These are phyloP conservation scores for Ceratocystis harringtonii DNA, from an alignment of 2,329 filamentous ascomycete species.

Conservation along the genomic window DNA sequence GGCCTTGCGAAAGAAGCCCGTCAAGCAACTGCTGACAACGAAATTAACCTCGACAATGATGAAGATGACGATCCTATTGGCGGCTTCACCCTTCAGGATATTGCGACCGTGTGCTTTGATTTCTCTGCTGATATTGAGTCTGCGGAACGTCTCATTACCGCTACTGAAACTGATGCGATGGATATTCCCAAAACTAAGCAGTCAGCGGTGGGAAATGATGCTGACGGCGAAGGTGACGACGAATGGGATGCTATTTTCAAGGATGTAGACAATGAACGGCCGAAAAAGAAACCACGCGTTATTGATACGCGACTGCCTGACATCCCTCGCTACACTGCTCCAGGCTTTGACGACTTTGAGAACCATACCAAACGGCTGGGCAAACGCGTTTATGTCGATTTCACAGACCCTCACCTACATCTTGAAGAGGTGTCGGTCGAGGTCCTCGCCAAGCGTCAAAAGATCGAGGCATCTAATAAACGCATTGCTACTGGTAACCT, in stretches of 20 bases:
- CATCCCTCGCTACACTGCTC: conserved; percentile 45
- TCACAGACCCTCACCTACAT: conserved; percentile 76
- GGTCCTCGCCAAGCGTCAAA: conserved; percentile 44
- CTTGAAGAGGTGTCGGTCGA: conserved; percentile 61
- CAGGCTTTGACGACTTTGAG: conserved; percentile 69
- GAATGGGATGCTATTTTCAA: conserved; percentile 49
- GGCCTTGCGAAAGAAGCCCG: conserved; percentile 27
- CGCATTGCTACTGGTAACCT: conserved; percentile 54
- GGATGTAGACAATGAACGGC: conserved; percentile 32
- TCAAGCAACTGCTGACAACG: conserved; percentile 23
- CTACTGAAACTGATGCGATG: neutral
- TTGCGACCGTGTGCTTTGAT: conserved; percentile 56
- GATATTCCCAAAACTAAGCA: neutral
- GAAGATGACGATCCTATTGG: conserved; percentile 52
- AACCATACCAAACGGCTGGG: conserved; percentile 55
- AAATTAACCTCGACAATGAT: conserved; percentile 35
- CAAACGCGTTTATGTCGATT: conserved; percentile 67
- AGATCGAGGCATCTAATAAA: conserved; percentile 42
- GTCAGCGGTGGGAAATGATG: conserved; percentile 15
- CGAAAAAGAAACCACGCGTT: conserved; percentile 54
- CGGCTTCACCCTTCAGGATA: conserved; percentile 62
- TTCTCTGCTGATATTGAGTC: conserved; percentile 19
- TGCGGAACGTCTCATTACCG: conserved; percentile 13
- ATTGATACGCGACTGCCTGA: conserved; percentile 44
- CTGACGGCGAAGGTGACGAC: conserved; percentile 25